A percentile compares a stretch with the other conserved stretches of the same genome.
phyloP scores from a whole-genome alignment of 2,329 filamentous ascomycete species.

The Apiospora pterosperma region DNA sequence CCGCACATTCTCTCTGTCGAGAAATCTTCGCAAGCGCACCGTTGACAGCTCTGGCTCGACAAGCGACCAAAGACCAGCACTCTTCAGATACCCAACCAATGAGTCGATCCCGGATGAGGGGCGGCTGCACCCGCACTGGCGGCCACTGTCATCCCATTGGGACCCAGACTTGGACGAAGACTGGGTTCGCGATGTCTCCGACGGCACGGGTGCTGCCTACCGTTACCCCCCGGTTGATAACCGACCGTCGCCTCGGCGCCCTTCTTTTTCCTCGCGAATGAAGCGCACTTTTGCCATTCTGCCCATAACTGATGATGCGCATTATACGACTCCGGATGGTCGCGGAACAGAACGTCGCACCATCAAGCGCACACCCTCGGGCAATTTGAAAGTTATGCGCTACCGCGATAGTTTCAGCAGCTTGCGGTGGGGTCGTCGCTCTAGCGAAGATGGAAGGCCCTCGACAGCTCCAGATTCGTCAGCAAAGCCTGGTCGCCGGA shows the following conservation, averaged over 20 bases:
- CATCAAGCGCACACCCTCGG: constrained; percentile 56
- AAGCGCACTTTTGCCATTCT: constrained; percentile 60
- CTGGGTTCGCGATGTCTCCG: constrained; percentile 27
- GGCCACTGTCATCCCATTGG: constrained; percentile 45
- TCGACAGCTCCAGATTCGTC: constrained; percentile 30
- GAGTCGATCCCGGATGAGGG: constrained; percentile 47
- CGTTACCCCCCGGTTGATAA: constrained; percentile 48
- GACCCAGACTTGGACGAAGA: constrained; percentile 26
- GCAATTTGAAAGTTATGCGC: constrained; percentile 57
- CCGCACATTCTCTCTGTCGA: constrained; percentile 53
- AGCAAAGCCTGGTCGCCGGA: constrained; percentile 15
- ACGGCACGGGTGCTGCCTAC: constrained; percentile 30
- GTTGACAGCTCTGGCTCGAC: constrained; percentile 18
- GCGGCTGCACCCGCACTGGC: constrained; percentile 60
- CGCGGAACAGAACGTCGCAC: constrained; percentile 50
- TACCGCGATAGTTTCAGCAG: constrained; percentile 41
- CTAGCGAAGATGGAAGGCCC: constrained; percentile 26
- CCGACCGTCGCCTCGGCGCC: constrained; percentile 37
- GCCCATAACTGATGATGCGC: constrained; percentile 43
- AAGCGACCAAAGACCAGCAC: constrained; percentile 23
- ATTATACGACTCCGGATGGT: constrained; percentile 28
- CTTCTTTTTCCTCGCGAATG: constrained; percentile 50
- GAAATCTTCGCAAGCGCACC: constrained; percentile 30
- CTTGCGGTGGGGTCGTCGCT: background rate
- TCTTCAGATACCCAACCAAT: constrained; percentile 36